Evolutionary conservation across 768 basidiomycete genomes (phyloP), one percentile per base, ranked within the genome.

Genomic region (Cystofilobasidium ferigula): DNA sequence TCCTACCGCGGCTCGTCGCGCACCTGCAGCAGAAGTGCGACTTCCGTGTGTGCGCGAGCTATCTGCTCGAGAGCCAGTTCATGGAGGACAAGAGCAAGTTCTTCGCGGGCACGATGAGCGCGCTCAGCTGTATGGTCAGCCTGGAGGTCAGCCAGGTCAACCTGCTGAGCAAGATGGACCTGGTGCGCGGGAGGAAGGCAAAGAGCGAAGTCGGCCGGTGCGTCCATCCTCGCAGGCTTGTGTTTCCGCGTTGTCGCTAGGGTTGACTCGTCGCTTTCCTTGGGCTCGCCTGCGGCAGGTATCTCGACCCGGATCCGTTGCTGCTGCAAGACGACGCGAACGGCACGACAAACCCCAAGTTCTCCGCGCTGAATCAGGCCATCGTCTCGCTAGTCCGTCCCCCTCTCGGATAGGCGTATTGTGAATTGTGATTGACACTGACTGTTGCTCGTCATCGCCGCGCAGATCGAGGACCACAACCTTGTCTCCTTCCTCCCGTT

Each of bases 51-150:
- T 89, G 86, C 71, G 89, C 88, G 4, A 85, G 84, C 35, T 99
- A 98, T 74, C 83, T 99, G 47, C 85, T 99, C 69, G 95, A 99
- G 74, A 92, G 89, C 0, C 95, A 99, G 71, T 99, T 99, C 78
- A 98, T 98, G 91, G 95, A 99, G 77, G 95, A 99, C 76, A 86
- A 88, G 70, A 88, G 91, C 76, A 99, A 99, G 73, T 99, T 95
- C 78, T 99, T 99, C 77, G 87, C 90, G 66, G 95, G 95, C 24
- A 94, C 98, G 10, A 81, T 99, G 64, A 89, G 88, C 48, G 95
- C 95, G 34, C 97, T 99, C 95, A 92, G 89, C 42, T 92, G 94
- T 34, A 99, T 99, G 95, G 88, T 98, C 40, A 92, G 91, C 71
- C 82, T 99, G 45, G 95, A 97, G 73, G 85, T 95, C 40, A 92